Evolutionary conservation across 352 stramenopile genomes (phyloP).

Genomic region (Pythium vanterpoolii): DNA sequence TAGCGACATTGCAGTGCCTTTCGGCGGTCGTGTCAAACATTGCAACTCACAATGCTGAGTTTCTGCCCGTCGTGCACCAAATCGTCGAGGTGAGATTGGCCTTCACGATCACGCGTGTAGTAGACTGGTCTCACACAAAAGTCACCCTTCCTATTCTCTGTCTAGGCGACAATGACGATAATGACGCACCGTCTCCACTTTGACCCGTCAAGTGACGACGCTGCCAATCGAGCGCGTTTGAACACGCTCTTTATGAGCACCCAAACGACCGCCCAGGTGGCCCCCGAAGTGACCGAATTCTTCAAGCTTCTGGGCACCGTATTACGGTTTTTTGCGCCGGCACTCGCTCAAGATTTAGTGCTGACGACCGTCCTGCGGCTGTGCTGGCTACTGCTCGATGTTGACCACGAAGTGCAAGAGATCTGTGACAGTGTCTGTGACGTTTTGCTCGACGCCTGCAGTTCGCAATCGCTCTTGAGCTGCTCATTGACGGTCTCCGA

Average conservation of each 20-base stretch:
- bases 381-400: constrained; percentile 42
- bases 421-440: constrained; percentile 65
- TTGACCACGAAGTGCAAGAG: constrained; percentile 65
- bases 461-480: constrained; percentile 2
- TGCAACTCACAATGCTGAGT: not conserved
- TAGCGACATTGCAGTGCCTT: constrained; percentile 17
- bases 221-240: constrained; percentile 25
- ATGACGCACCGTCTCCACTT: constrained; percentile 50
- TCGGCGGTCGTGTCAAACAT: constrained; percentile 12
- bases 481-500: not conserved
- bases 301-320: constrained; percentile 39
- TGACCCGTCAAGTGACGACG: constrained; percentile 14
- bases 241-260: constrained; percentile 33
- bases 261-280: constrained; percentile 34
- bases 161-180: constrained; percentile 17
- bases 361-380: constrained; percentile 41
- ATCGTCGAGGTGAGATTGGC: constrained; percentile 11
- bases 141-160: not conserved
- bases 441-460: constrained; percentile 45
- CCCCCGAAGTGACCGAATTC: constrained; percentile 50
- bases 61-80: constrained; percentile 3
- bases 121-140: not conserved
- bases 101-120: not conserved
- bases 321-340: constrained; percentile 40
- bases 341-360: constrained; percentile 18